phyloP scores from a whole-genome alignment of 2,329 filamentous ascomycete species.

The Sporothrix euskadiensis region DNA sequence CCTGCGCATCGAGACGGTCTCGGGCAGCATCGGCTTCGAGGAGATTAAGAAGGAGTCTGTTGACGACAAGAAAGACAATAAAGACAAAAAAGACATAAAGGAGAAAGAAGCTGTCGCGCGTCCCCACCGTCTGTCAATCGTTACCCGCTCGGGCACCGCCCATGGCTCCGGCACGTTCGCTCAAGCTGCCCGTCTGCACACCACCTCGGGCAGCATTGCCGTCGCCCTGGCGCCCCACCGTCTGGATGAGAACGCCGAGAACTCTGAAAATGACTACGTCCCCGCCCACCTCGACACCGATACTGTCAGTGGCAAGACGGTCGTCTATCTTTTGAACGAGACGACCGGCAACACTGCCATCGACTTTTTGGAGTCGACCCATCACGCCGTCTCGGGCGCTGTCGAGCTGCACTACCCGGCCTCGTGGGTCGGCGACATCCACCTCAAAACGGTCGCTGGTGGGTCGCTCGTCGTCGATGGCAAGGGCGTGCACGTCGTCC shows the following conservation, averaged over 20 bases:
- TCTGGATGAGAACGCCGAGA: not conserved
- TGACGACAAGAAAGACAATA: not conserved
- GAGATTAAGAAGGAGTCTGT: constrained; percentile 18
- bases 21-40: constrained; percentile 46
- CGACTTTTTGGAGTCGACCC: constrained; percentile 44
- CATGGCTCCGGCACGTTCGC: constrained; percentile 45
- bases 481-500: constrained; percentile 46
- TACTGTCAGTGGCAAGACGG: constrained; percentile 48
- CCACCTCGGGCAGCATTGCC: constrained; percentile 46
- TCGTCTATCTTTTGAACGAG: constrained; percentile 40
- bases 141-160: constrained; percentile 50
- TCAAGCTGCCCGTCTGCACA: constrained; percentile 40
- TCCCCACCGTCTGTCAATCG: constrained; percentile 51
- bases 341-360: constrained; percentile 37
- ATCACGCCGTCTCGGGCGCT: constrained; percentile 49
- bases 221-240: constrained; percentile 45
- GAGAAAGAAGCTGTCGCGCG: constrained; percentile 27
- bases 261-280: not conserved
- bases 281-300: constrained; percentile 42
- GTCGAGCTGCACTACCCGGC: constrained; percentile 49
- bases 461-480: constrained; percentile 47
- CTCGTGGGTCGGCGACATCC: constrained; percentile 52
- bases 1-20: constrained; percentile 47
- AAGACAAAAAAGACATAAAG: not conserved
- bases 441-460: constrained; percentile 42